Evolutionary conservation across 257 asterid genomes (phyloP).

Genomic region (Solanum chilense): DNA sequence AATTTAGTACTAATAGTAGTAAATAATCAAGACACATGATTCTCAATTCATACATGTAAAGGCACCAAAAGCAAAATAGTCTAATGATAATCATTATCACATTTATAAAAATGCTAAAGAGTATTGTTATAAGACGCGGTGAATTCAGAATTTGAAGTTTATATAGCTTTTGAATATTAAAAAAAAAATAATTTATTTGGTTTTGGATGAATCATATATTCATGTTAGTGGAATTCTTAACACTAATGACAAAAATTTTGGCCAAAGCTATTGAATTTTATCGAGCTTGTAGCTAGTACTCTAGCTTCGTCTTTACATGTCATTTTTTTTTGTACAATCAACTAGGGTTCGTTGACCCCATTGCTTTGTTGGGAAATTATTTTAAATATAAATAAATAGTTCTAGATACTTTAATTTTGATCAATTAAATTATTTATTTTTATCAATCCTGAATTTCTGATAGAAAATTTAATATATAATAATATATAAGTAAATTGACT

Average conservation of each 20-base stretch:
- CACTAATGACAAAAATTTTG: fast-evolving
- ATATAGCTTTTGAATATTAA: neutral
- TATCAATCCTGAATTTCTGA: neutral
- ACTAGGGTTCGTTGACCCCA: neutral
- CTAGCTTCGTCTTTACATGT: neutral
- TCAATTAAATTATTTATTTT: fast-evolving
- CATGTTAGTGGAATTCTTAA: neutral
- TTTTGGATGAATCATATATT: neutral
- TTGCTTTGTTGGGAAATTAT: neutral
- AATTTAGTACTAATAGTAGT: neutral
- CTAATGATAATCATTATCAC: neutral
- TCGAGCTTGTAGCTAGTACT: neutral
- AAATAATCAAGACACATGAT: neutral
- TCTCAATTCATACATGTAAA: neutral
- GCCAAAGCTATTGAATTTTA: neutral
- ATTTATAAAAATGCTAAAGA: neutral
- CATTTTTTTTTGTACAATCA: neutral
- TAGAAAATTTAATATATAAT: neutral
- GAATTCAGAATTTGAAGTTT: neutral
- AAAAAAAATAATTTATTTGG: neutral
- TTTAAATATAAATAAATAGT: neutral
- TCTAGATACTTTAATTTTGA: neutral
- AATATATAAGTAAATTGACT: neutral
- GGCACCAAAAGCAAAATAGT: neutral
- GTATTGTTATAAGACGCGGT: fast-evolving